phyloP scores from a whole-genome alignment of 2,329 filamentous ascomycete species.

The Neoscytalidium dimidiatum region DNA sequence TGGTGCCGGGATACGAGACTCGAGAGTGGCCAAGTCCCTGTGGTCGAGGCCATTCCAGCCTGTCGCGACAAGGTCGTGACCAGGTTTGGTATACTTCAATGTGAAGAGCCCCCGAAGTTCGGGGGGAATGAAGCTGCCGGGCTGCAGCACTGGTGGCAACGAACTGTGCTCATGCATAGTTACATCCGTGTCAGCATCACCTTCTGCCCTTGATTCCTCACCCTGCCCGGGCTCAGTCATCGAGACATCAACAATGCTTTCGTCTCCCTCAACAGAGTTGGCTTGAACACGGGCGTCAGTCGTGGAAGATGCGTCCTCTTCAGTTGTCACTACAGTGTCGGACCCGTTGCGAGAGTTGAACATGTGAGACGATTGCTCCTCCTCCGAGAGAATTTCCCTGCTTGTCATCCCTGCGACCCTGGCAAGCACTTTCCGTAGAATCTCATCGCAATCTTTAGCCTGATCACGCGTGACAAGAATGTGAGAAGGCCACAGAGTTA shows the following conservation, averaged over 20 bases:
- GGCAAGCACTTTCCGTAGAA: conserved; percentile 77
- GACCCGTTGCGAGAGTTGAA: conserved; percentile 60
- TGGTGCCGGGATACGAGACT: conserved; percentile 45
- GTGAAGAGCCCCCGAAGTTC: conserved; percentile 67
- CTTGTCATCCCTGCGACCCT: conserved; percentile 78
- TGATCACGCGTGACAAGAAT: conserved; percentile 77
- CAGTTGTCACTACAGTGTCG: conserved; percentile 68
- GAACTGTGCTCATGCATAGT: conserved; percentile 36
- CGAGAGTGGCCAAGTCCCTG: conserved; percentile 58
- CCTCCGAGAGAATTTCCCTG: conserved; percentile 61
- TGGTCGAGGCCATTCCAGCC: conserved; percentile 67
- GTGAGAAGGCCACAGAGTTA: conserved; percentile 60
- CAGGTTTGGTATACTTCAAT: conserved; percentile 63
- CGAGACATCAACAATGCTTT: conserved; percentile 86
- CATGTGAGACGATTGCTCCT: conserved; percentile 47
- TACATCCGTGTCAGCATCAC: conserved; percentile 26
- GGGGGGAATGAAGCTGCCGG: conserved; percentile 65
- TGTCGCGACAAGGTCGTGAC: conserved; percentile 64
- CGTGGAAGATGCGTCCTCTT: conserved; percentile 65
- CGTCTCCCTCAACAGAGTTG: conserved; percentile 81
- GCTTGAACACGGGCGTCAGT: conserved; percentile 72
- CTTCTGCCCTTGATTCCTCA: conserved; percentile 25
- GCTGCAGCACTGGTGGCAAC: conserved; percentile 54
- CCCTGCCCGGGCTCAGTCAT: conserved; percentile 66
- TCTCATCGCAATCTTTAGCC: conserved; percentile 66